A percentile compares a stretch with the other conserved stretches of the same genome.
Conservation (phyloP, 345 rosid genomes). For the Camelina neglecta region DNA sequence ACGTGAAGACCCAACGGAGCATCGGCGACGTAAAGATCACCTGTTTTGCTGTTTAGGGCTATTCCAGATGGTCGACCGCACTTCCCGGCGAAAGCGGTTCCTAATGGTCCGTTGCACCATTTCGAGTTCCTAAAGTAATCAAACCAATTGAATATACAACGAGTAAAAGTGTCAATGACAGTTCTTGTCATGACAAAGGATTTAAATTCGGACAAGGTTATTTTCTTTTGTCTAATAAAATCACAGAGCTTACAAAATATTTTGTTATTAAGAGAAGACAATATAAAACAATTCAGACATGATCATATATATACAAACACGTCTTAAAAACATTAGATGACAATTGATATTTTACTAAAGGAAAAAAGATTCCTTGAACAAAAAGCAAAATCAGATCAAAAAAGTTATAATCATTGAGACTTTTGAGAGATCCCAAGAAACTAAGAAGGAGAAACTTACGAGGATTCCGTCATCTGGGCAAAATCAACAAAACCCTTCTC, state of each 20-base stretch:
- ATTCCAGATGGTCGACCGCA: constrained; percentile 59
- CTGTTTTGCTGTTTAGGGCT: constrained; percentile 40
- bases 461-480: constrained; percentile 28
- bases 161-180: neutral
- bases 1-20: constrained; percentile 53
- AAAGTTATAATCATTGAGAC: neutral
- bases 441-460: constrained; percentile 37
- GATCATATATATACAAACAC: neutral
- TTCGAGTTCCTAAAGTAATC: constrained; percentile 9
- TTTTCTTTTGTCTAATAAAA: neutral
- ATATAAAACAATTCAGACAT: neutral
- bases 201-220: neutral
- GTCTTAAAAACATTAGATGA: constrained; percentile 4
- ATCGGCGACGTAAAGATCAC: constrained; percentile 53
- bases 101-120: constrained; percentile 44
- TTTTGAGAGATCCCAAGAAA: constrained; percentile 4
- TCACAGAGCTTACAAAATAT: neutral
- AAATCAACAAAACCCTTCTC: constrained; percentile 37
- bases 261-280: neutral
- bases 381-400: constrained; percentile 1
- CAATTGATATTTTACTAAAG: neutral
- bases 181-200: neutral
- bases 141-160: neutral
- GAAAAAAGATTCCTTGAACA: constrained; percentile 1
- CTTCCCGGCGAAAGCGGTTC: constrained; percentile 36